Evolutionary conservation across 331 rosid species (phyloP), one percentile per base, ranked within the genome.

Genomic region (Saraca asoca): DNA sequence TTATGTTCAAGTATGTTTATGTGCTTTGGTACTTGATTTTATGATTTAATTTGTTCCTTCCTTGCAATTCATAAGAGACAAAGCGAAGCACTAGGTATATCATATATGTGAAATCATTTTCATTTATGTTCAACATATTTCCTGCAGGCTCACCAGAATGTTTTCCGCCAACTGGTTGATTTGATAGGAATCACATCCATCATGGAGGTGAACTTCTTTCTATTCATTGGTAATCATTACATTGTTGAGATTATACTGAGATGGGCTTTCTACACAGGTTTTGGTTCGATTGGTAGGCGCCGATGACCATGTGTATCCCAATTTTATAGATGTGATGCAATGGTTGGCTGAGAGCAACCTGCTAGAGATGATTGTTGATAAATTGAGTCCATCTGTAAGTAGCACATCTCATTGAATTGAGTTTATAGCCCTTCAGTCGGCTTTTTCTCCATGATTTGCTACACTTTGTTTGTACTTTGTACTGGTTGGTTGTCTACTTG

Each of bases 161-260:
- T 94, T 59, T 82, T 94, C 33, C 83, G 91, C 62, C 95, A 83
- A 60, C 68, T 94, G 62, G 97, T 94, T 70, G 99, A 94, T 86
- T 88, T 94, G 85, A 90, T 94, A 50, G 99, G 99, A 77, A 88
- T 86, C 59, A 94, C 99, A 65, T 94, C 99, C 64, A 94, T 94
- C 78, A 94, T 90, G 99, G 97, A 94, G 99, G 99, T 94, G 69
- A 75, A 31, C 31, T 17, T 53, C 9, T 55, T 60, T 20, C 66
- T 29, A 37, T 17, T 62, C 10, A 0, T 24, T 66, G 14, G 53
- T 48, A 0, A 41, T 64, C 53, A 48, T 75, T 67, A 46, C 51
- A 17, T 9, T 19, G 19, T 58, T 34, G 48, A 29, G 46, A 51
- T 38, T 56, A 42, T 46, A 59, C 56, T 77, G 83, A 69, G 68